Evolutionary conservation across 176 grass and related monocot species (phyloP), one percentile per base, ranked within the genome.

Genomic region (Eragrostis curvula): DNA sequence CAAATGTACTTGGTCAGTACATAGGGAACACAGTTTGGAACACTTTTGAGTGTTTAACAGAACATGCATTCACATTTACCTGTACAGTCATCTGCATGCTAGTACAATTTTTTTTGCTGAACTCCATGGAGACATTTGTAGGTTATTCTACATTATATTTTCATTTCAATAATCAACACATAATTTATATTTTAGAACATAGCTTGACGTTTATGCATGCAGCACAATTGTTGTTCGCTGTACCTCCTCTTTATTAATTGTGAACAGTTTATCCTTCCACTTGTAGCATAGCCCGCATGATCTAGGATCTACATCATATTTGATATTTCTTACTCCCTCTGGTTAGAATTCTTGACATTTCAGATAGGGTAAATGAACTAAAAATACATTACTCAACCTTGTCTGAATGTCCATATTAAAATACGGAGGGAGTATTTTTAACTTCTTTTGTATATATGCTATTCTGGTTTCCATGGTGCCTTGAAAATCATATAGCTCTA

Each of bases 401-500:
- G 32, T 36, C 32, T 36, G 32, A 36, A 36, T n/a, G 32, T 36
- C 32, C 32, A 36, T 36, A 36, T 36, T 36, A 36, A 36, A 36
- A 36, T 4, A 36, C 32, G 32, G 32, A 36, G 32, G 32, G 32
- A 45, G 9, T 10, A 45, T 45, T 45, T 10, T 45, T 45, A n/a
- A n/a, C n/a, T n/a, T n/a, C n/a, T n/a, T n/a, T n/a, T n/a, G n/a
- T n/a, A n/a, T n/a, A n/a, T 68, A 48, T 23, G 11, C 9, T 23
- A 21, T 81, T 81, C 52, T 61, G 47, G 9, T 76, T 75, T 74
- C n/a, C n/a, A n/a, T 79, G n/a, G 30, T 72, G 40, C 7, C 12
- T 52, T 52, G 13, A 64, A 58, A 6, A 21, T 62, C 11, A n/a
- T 40, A 43, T 71, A 63, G 6, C 42, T 56, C 66, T 36, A 1